A percentile compares a stretch with the other conserved stretches of the same genome.
Conservation (phyloP, 768 basidiomycete species). For the Leucosporidium creatinivorum region DNA sequence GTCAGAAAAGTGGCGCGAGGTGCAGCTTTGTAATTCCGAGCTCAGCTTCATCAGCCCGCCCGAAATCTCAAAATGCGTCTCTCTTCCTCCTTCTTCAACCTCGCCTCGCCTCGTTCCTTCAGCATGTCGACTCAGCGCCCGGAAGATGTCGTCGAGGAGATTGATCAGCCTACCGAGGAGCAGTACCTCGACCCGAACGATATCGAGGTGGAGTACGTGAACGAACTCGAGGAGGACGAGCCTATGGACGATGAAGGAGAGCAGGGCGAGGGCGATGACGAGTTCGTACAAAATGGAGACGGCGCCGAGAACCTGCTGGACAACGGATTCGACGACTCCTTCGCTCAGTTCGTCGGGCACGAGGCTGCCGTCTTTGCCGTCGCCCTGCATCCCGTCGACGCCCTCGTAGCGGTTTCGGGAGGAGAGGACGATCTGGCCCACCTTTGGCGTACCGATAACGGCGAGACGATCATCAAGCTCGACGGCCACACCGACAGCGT, state of each 20-base stretch:
- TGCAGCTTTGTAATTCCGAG: no score
- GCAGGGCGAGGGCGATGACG: constrained; percentile 46
- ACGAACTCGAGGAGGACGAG: neutral
- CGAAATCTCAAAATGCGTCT: no score
- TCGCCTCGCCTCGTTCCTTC: neutral
- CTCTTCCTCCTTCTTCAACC: no score
- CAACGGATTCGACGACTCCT: constrained; percentile 42
- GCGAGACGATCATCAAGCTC: constrained; percentile 71
- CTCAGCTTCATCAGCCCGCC: no score
- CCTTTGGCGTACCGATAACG: constrained; percentile 80
- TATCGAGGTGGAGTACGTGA: constrained; percentile 39
- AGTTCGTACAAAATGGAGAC: constrained; percentile 61
- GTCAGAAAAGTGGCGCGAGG: no score
- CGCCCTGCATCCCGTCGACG: constrained; percentile 67
- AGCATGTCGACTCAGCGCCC: neutral
- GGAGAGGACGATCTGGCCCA: constrained; percentile 94
- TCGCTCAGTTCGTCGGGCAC: constrained; percentile 46
- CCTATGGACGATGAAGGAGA: constrained; percentile 59
- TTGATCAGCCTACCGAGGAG: neutral
- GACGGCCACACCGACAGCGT: constrained; percentile 93
- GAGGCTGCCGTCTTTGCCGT: constrained; percentile 73
- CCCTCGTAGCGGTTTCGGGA: constrained; percentile 77
- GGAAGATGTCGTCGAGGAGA: neutral
- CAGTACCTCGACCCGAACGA: constrained; percentile 48
- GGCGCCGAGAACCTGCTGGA: constrained; percentile 35